Evolutionary conservation across 2,329 filamentous ascomycete species (phyloP), one percentile per base, ranked within the genome.

Genomic region (Verticillium dahliae): DNA sequence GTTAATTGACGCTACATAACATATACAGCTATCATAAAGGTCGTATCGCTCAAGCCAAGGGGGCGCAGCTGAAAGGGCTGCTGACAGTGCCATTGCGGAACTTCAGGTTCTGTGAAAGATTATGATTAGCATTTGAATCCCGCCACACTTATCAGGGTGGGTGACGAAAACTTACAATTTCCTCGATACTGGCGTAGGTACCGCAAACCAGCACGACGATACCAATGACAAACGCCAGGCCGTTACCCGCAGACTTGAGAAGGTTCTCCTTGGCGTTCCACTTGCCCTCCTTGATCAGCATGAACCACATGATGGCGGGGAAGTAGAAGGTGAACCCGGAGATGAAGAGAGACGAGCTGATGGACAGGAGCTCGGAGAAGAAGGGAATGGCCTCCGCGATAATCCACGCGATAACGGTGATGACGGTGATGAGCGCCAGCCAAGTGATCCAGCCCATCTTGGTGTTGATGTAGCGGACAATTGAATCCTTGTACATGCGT

Each of bases 341-440:
- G 67, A 83, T 74, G 70, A 83, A 82, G 35, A 83, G 76, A 2
- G 79, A 75, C 2, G 80, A 81, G 57, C 72, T 77, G 68, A 83
- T 79, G 61, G 79, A 77, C n/a, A 92, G 75, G 55, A 92, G 76
- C 58, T 88, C 80, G 64, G 84, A 84, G 76, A 92, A 93, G 71
- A 88, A 86, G 2, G 90, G 90, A 55, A 92, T 88, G 0, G 87
- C 84, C 69, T 89, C 85, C 14, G 89, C 89, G 65, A 92, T 86
- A 66, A 92, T 71, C 81, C 86, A 92, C 4, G 86, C 86, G 13
- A 89, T 60, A 11, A 88, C 59, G 76, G 89, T 92, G 54, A 88
- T 72, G 57, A 71, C 66, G 1, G 80, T 72, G 34, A 86, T 81
- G 11, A 92, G 83, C 3, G 62, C 75, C 14, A 87, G 69, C 90